Evolutionary conservation across 306 rosid species (phyloP).

Genomic region (Arachis stenosperma): DNA sequence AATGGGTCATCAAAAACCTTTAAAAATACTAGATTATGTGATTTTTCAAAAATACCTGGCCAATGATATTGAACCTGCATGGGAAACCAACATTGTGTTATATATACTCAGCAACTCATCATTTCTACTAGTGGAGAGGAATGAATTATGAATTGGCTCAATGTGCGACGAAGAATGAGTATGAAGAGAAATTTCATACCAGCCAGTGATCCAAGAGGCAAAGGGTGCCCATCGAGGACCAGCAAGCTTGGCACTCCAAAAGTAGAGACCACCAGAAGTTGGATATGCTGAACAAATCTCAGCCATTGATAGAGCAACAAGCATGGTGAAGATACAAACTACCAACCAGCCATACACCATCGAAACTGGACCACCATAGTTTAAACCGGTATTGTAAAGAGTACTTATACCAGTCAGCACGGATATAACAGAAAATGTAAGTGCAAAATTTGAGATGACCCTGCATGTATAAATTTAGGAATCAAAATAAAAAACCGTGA

Average conservation of each 20-base stretch:
- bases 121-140: no score
- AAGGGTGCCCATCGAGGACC: slow-evolving; percentile 89
- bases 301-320: slow-evolving; percentile 91
- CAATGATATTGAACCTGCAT: slow-evolving; percentile 94
- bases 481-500: neutral
- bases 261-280: slow-evolving; percentile 94
- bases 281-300: slow-evolving; percentile 95
- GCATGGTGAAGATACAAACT: slow-evolving; percentile 73
- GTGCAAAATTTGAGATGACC: slow-evolving; percentile 78
- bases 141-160: no score
- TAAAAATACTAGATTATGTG: slow-evolving; percentile 37
- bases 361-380: slow-evolving; percentile 83
- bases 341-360: slow-evolving; percentile 78
- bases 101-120: no score
- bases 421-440: slow-evolving; percentile 83
- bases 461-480: slow-evolving; percentile 41
- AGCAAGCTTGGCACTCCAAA: slow-evolving; percentile 98
- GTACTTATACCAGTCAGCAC: slow-evolving; percentile 89
- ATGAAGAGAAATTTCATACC: slow-evolving; percentile 46
- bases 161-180: no score
- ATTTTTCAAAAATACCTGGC: slow-evolving; percentile 69
- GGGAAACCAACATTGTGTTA: slow-evolving; percentile 25
- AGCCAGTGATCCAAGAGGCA: slow-evolving; percentile 98
- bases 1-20: slow-evolving; percentile 20
- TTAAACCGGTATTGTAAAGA: slow-evolving; percentile 77